phyloP scores from a whole-genome alignment of 2,329 filamentous ascomycete genomes.

The Verticillium dahliae region DNA sequence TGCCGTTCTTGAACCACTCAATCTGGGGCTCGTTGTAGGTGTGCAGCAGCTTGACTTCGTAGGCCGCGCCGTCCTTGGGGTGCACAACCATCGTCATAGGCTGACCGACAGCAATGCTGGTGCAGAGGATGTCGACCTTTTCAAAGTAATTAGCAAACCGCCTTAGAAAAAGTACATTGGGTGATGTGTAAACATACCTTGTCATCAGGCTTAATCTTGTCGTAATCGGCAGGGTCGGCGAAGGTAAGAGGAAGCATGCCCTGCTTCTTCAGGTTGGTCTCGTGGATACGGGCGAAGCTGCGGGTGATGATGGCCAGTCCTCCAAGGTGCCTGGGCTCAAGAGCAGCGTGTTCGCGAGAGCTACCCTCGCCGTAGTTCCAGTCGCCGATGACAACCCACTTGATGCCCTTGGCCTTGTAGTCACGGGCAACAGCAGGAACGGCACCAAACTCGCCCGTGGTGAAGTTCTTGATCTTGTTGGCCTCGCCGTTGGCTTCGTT shows the following conservation, averaged over 20 bases:
- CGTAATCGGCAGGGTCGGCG: conserved; percentile 89
- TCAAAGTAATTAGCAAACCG: background rate
- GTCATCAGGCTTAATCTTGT: conserved; percentile 91
- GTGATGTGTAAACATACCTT: conserved; percentile 53
- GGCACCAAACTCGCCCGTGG: conserved; percentile 75
- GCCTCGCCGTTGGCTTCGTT: conserved; percentile 94
- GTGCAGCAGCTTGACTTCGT: conserved; percentile 80
- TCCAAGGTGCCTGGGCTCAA: conserved; percentile 95
- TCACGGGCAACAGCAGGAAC: conserved; percentile 93
- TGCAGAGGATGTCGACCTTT: conserved; percentile 75
- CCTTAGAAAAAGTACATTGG: background rate
- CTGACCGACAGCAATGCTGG: conserved; percentile 85
- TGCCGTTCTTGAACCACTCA: conserved; percentile 98
- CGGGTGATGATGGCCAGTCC: conserved; percentile 95
- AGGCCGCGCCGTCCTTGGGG: conserved; percentile 73
- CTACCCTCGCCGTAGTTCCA: conserved; percentile 99
- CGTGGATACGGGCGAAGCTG: conserved; percentile 97
- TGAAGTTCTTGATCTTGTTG: conserved; percentile 93
- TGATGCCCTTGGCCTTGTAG: conserved; percentile 95
- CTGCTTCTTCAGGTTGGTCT: conserved; percentile 99
- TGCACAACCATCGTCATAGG: conserved; percentile 88
- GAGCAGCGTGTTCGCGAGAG: conserved; percentile 95
- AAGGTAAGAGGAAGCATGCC: conserved; percentile 99
- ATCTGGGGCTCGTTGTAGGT: conserved; percentile 98
- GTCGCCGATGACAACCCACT: conserved; percentile 97